Base-by-base conservation (phyloP, 1,139 yeast species). In the Arxiozyma bovina region DNA sequence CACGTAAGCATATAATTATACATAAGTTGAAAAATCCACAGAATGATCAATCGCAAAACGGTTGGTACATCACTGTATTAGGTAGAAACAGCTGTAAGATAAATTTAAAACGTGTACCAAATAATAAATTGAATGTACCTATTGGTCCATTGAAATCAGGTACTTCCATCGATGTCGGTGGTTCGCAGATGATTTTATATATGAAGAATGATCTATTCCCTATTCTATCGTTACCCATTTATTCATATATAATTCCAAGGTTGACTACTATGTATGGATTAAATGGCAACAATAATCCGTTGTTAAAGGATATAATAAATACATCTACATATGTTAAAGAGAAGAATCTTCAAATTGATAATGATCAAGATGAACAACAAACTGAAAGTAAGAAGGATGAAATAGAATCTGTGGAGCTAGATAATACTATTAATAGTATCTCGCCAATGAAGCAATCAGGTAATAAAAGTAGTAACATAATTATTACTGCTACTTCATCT, bases 121-220 rank as follows among this genome's bases (percentile, higher is more conserved):
- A 34, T 34, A 46, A 23, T 9, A 46, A 17, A 34, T 46, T 46
- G 21, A 30, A 21, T 5, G 21, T 15, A 15, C 30, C 49, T 4
- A 46, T 46, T 38, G 49, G 49, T 21, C 49, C 49, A 46, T 46
- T 46, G 18, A 30, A 34, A 46, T 85, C 93, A 1, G 99, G 98
- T 11, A 87, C 93, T 50, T 81, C 93, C 18, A 73, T 93, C 57
- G 99, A 93, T 67, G 82, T 93, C 51, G 98, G 98, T 12, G 97
- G 97, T 6, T 89, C 96, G 17, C 98, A 93, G 71, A 93, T 93
- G 98, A 90, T 93, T 96, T 93, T 93, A 69, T 91, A 93, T 45
- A 74, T 93, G 58, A 98, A 98, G 0, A 97, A 90, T 67, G 82
- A 88, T 38, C 27, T 30, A 12, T 46, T 46, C 30, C 49, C 49